Evolutionary conservation across 257 asterid species (phyloP).

Genomic region (Capsicum chinense): DNA sequence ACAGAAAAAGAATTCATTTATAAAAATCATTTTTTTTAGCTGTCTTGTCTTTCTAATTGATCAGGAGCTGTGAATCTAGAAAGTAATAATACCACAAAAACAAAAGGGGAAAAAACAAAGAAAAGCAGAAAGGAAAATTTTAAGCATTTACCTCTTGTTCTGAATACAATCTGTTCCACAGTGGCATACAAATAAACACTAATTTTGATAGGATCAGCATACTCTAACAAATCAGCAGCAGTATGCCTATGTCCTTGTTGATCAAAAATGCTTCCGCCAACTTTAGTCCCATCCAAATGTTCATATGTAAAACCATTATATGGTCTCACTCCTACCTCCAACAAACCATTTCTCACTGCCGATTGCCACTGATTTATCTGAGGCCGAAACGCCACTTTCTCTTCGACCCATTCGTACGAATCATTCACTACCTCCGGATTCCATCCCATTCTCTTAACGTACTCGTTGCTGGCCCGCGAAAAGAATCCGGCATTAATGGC

Average conservation of each 20-base stretch:
- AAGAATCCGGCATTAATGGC: conserved; percentile 86
- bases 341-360: conserved; percentile 68
- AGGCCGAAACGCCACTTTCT: conserved; percentile 67
- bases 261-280: conserved; percentile 76
- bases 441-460: conserved; percentile 57
- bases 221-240: conserved; percentile 78
- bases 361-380: conserved; percentile 60
- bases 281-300: conserved; percentile 71
- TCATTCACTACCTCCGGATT: conserved; percentile 50
- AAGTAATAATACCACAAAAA: too few species aligned
- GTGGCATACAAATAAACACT: conserved; percentile 60
- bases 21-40: too few species aligned
- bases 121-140: neutral
- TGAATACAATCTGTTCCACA: conserved; percentile 57
- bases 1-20: neutral
- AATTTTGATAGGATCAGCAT: conserved; percentile 55
- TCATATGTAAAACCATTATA: conserved; percentile 58
- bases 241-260: conserved; percentile 66
- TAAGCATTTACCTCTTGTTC: conserved; percentile 42
- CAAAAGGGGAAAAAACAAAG: too few species aligned
- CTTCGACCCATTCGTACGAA: conserved; percentile 83
- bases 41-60: neutral
- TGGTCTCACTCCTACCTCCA: conserved; percentile 65
- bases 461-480: conserved; percentile 54
- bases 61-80: neutral